Conservation (phyloP, 176 grass and related monocot species). For the Thalia dealbata region DNA sequence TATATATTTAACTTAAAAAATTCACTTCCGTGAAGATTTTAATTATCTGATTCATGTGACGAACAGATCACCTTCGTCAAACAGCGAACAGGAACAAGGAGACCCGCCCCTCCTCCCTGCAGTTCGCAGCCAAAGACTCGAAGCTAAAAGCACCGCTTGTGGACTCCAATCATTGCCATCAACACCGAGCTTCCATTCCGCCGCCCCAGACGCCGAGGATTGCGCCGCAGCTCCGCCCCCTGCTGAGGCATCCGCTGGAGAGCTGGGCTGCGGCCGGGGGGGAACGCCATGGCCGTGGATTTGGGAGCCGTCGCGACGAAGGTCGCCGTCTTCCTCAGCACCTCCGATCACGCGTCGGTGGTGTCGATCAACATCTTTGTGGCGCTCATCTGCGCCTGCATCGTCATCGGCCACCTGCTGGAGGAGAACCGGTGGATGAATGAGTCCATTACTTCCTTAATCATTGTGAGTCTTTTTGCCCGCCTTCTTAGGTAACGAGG, state of each 20-base stretch:
- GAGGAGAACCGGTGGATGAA: conserved; percentile 18
- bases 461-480: conserved; percentile 10
- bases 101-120: too few species aligned
- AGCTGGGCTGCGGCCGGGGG: background rate
- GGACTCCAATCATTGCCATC: background rate
- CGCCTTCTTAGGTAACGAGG: background rate
- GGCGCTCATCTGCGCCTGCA: conserved; percentile 11
- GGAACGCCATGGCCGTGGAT: conserved; percentile 9
- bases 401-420: conserved; percentile 18
- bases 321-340: background rate
- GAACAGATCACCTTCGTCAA: too few species aligned
- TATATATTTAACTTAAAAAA: too few species aligned
- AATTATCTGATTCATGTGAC: too few species aligned
- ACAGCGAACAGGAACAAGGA: too few species aligned
- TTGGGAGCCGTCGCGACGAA: background rate
- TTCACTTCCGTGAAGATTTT: too few species aligned
- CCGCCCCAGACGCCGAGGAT: background rate
- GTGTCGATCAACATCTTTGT: conserved; percentile 20
- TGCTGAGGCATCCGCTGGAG: background rate
- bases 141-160: background rate
- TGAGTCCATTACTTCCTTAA: conserved; percentile 11
- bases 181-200: background rate
- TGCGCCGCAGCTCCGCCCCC: background rate
- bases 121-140: background rate
- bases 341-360: conserved; percentile 11